Base-by-base conservation (phyloP, 2,329 filamentous ascomycete species). In the Beauveria medogensis region DNA sequence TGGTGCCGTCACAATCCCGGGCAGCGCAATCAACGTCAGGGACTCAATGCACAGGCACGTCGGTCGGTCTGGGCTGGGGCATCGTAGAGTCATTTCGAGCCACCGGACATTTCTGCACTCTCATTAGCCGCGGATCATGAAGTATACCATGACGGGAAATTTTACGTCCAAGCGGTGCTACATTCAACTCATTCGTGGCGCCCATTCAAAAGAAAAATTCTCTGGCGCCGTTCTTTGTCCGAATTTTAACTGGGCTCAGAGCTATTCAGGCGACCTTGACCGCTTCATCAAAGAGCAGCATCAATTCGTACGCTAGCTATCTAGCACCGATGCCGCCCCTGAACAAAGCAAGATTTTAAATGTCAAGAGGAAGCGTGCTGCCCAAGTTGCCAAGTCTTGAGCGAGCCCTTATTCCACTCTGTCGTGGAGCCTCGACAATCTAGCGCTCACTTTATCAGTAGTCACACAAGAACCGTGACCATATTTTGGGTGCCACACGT, bases 1-100 rank as follows among this genome's bases (percentile, higher is more conserved):
- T 53, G 47, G 40, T 24, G 47, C 48, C n/a, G 41, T 41, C 37
- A 52, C 47, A 59, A 59, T 46, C 48, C 56, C 56, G 56, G 20
- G 40, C 41, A 18, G 20, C 34, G 20, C 46, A 43, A 20, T 24
- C 30, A 58, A 30, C n/a, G 46, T 58, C 46, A 57, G 34, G 34
- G 14, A 37, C 34, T 37, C 18, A 10, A 7, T 18, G 22, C 34
- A 22, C 40, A 55, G 9, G 30, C 26, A 34, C 18, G 20, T 4
- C 20, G 26, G 12, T 48, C 28, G 26, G 9, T 24, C 55, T 43
- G 55, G 22, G 26, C 43, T 43, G 20, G 34, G 34, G 18, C 51
- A 24, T 41, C 47, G 6, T 40, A 22, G 53, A 55, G n/a, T 34
- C 44, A 26, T 40, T 40, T 57, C 22, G 22, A 34, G 53, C 53